Conservation (phyloP, 768 basidiomycete species). For the Rubroboletus satanas region DNA sequence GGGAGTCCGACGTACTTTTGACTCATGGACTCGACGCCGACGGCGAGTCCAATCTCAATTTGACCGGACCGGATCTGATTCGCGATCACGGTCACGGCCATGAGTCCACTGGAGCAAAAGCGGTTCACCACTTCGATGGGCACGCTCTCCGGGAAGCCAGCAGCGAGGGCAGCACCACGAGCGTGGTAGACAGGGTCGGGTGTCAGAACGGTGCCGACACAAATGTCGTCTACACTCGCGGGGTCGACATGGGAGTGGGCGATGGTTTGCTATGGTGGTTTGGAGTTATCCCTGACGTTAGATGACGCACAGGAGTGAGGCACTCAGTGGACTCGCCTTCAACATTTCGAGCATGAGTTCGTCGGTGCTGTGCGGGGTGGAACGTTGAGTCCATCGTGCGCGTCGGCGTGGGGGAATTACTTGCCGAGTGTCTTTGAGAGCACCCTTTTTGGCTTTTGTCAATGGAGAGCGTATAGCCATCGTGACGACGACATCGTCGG, state of each 20-base stretch:
- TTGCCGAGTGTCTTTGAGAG: conserved; percentile 64
- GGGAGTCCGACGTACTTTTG: conserved; percentile 46
- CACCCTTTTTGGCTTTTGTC: conserved; percentile 75
- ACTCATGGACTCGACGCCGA: conserved; percentile 89
- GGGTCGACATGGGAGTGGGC: conserved; percentile 59
- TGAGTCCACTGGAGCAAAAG: conserved; percentile 81
- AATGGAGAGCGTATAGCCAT: conserved; percentile 75
- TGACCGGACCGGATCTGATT: conserved; percentile 76
- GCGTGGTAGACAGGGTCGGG: conserved; percentile 65
- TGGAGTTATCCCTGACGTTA: neutral
- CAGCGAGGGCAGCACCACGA: conserved; percentile 71
- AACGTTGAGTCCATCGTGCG: conserved; percentile 7
- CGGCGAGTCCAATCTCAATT: conserved; percentile 72
- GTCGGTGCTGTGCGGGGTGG: conserved; percentile 49
- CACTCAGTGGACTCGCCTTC: conserved; percentile 42
- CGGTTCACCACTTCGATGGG: conserved; percentile 74
- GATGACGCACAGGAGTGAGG: neutral
- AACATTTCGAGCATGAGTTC: conserved; percentile 81
- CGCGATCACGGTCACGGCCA: conserved; percentile 73
- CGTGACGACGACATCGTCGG: conserved; percentile 79
- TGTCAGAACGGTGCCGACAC: conserved; percentile 73
- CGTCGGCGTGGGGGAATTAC: conserved; percentile 13
- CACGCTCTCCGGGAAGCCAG: conserved; percentile 72
- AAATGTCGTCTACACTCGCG: conserved; percentile 66
- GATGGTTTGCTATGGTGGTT: conserved; percentile 49